Conservation (phyloP, 2,329 filamentous ascomycete genomes). For the Gremmenia infestans region DNA sequence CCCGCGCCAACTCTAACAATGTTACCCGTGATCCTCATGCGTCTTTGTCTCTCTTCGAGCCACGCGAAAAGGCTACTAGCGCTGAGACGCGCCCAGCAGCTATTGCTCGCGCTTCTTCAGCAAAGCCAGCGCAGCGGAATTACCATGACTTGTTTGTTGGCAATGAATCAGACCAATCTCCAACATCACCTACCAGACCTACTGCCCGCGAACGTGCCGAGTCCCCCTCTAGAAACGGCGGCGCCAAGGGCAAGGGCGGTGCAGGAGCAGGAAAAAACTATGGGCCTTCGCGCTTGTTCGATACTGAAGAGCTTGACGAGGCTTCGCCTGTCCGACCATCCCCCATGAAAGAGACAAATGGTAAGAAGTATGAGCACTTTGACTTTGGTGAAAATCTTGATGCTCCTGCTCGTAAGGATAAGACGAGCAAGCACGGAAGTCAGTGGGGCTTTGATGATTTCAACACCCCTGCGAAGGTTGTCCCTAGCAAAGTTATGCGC, state of each 20-base stretch:
- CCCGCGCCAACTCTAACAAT: constrained; percentile 50
- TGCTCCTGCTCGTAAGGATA: constrained; percentile 26
- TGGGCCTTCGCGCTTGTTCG: constrained; percentile 59
- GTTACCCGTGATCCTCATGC: constrained; percentile 61
- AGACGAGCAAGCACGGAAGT: constrained; percentile 58
- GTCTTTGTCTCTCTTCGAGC: constrained; percentile 68
- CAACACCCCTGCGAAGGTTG: constrained; percentile 69
- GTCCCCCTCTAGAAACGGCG: constrained; percentile 16
- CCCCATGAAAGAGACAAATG: constrained; percentile 53
- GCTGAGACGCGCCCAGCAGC: constrained; percentile 42
- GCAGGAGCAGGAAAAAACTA: constrained; percentile 56
- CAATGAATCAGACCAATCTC: constrained; percentile 27
- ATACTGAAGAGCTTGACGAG: constrained; percentile 52
- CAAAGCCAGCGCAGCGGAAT: constrained; percentile 64
- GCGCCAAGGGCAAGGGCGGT: constrained; percentile 40
- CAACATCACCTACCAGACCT: constrained; percentile 16
- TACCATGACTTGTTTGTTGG: constrained; percentile 66
- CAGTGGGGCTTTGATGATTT: constrained; percentile 92
- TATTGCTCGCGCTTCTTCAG: constrained; percentile 58
- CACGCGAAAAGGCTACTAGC: constrained; percentile 58
- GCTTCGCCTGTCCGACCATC: constrained; percentile 38
- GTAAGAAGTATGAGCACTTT: constrained; percentile 81
- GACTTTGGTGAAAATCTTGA: constrained; percentile 64
- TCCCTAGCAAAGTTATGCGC: constrained; percentile 54
- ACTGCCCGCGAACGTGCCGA: constrained; percentile 13